Evolutionary conservation across 2,329 filamentous ascomycete genomes (phyloP), one percentile per base, ranked within the genome.

Genomic region (Rutstroemia sp.): DNA sequence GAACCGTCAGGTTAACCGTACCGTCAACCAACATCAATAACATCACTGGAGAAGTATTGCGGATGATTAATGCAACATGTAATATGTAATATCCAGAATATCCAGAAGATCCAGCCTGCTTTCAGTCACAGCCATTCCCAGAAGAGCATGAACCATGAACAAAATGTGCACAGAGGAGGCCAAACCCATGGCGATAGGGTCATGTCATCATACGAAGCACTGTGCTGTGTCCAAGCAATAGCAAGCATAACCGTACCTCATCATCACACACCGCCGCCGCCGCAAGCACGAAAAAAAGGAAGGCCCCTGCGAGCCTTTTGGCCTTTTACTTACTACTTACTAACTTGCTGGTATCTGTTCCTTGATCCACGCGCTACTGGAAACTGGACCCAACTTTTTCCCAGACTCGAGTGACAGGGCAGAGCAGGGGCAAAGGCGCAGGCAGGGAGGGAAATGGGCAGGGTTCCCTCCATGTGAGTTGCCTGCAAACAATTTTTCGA

Each of bases 391-490:
- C 23, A 50, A 55, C 34, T 44, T 47, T 47, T 25, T 42, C 30
- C 46, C 46, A 38, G 44, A 44, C 23, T 34, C 6, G 46, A 46
- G 8, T 44, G 53, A 55, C 53, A 54, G 44, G 25, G 41, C 54
- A 50, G 57, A 51, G 49, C 30, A 42, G 39, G 39, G 19, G 16
- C n/a, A 18, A 18, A 39, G 37, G 37, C 8, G 8, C n/a, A n/a
- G 7, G 30, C 30, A 34, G 30, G 30, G 30, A 34, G 30, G 25
- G 25, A 27, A 34, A 44, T 23, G 25, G 18, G 41, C 53, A 49
- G 57, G 54, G 49, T 41, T 52, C 42, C 10, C 46, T 39, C 54
- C 58, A 60, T 62, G 58, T 58, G 56, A 58, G 52, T 25, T 41
- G 27, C 51, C 58, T 59, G 57, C 59, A 54, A 57, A 59, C 37